Evolutionary conservation across 2,329 filamentous ascomycete species (phyloP).

Genomic region (Scedosporium minutisporum): DNA sequence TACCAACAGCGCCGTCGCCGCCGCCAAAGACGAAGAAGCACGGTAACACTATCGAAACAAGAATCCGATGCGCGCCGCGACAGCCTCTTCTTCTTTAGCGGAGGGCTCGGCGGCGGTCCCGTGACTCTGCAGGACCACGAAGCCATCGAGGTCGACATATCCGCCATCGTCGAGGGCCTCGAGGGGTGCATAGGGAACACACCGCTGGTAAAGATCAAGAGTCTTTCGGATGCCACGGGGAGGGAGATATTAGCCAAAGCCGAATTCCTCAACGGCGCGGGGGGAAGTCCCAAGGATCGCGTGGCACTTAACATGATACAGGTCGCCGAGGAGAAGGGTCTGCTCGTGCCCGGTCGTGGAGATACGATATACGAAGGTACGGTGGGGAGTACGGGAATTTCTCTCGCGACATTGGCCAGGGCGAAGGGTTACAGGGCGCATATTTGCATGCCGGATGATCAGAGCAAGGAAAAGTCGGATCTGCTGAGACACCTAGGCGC

Average conservation of each 20-base stretch:
- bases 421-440: constrained; percentile 85
- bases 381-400: constrained; percentile 92
- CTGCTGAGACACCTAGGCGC: constrained; percentile 84
- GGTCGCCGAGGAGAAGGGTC: constrained; percentile 66
- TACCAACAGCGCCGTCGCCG: constrained; percentile 39
- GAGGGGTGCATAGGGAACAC: constrained; percentile 92
- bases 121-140: constrained; percentile 45
- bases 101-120: not conserved
- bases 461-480: constrained; percentile 79
- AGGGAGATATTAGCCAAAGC: constrained; percentile 88
- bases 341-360: constrained; percentile 68
- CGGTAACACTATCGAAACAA: constrained; percentile 8
- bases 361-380: constrained; percentile 98
- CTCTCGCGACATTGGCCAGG: constrained; percentile 77
- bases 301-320: constrained; percentile 87
- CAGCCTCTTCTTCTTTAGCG: constrained; percentile 26
- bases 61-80: constrained; percentile 21
- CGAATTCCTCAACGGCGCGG: constrained; percentile 92
- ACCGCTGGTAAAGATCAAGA: constrained; percentile 75
- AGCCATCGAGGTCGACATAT: constrained; percentile 18
- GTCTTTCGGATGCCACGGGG: constrained; percentile 76
- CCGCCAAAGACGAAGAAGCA: constrained; percentile 6
- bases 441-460: constrained; percentile 96
- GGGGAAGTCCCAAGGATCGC: constrained; percentile 87
- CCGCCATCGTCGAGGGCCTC: constrained; percentile 59